A percentile compares a stretch with the other conserved stretches of the same genome.
Evolutionary conservation across 2,329 filamentous ascomycete species (phyloP).

Genomic region (Tolypocladium inflatum): DNA sequence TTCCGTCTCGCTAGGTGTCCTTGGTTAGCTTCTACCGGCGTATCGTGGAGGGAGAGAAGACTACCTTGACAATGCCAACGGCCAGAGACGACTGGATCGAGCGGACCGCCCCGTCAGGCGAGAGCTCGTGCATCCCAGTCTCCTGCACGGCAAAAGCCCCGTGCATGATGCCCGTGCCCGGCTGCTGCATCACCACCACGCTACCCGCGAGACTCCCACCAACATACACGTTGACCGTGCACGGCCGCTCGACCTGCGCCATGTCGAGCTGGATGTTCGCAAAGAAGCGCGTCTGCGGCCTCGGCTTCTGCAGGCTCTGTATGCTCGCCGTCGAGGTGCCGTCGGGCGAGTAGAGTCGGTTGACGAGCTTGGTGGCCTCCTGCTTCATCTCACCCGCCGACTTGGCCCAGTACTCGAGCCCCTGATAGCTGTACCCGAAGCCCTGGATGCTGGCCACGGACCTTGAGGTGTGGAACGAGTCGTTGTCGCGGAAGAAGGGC

Average conservation of each 20-base stretch:
- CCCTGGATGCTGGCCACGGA: slow-evolving; percentile 20
- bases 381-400: slow-evolving; percentile 17
- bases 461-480: slow-evolving; percentile 31
- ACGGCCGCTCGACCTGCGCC: slow-evolving; percentile 24
- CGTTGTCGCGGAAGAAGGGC: slow-evolving; percentile 35
- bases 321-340: not conserved
- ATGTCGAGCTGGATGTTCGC: slow-evolving; percentile 23
- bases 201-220: slow-evolving; percentile 20
- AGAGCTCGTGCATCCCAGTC: slow-evolving; percentile 32
- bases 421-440: slow-evolving; percentile 30
- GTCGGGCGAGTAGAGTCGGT: slow-evolving; percentile 18
- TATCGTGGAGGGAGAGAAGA: not conserved
- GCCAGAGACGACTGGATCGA: slow-evolving; percentile 17
- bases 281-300: slow-evolving; percentile 21
- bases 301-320: slow-evolving; percentile 1
- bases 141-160: slow-evolving; percentile 45
- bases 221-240: slow-evolving; percentile 23
- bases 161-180: slow-evolving; percentile 18
- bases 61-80: slow-evolving; percentile 23
- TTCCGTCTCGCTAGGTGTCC: slow-evolving; percentile 20
- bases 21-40: not conserved
- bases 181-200: slow-evolving; percentile 26
- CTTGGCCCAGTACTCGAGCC: slow-evolving; percentile 25
- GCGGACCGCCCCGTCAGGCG: slow-evolving; percentile 13
- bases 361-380: slow-evolving; percentile 21